These are phyloP conservation scores for Phaffomyces thermotolerans DNA, from an alignment of 805 yeast genomes.

Conservation along the genomic window DNA sequence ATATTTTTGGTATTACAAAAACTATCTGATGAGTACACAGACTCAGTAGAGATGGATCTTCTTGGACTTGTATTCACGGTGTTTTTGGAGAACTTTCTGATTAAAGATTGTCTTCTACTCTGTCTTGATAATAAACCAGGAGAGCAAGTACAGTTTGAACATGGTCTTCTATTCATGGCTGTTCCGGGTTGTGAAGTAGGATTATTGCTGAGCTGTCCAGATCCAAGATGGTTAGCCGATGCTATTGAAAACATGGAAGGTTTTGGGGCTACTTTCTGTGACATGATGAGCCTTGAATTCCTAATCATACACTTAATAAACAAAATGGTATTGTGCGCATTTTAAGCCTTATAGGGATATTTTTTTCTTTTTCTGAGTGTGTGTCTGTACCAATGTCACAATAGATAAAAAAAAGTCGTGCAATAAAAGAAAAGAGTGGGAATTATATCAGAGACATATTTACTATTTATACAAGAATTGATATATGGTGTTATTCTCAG, in stretches of 20 bases:
- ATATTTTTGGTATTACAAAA: slow-evolving; percentile 36
- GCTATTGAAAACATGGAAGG: slow-evolving; percentile 38
- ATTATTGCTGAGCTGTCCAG: background rate
- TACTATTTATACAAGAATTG: too few relatives aligned
- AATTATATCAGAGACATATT: too few relatives aligned
- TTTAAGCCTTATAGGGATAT: background rate
- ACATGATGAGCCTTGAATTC: slow-evolving; percentile 10
- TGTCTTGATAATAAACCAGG: slow-evolving; percentile 72
- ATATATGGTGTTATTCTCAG: too few relatives aligned
- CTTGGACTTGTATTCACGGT: slow-evolving; percentile 13
- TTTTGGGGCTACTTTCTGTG: slow-evolving; percentile 28
- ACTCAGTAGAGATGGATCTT: slow-evolving; percentile 25
- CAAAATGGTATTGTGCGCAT: background rate
- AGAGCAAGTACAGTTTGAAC: slow-evolving; percentile 76
- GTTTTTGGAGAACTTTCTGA: slow-evolving; percentile 31
- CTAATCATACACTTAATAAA: background rate
- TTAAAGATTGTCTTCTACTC: slow-evolving; percentile 51
- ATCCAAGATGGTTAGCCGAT: slow-evolving; percentile 18
- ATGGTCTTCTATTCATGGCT: slow-evolving; percentile 34
- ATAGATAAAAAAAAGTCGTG: too few relatives aligned
- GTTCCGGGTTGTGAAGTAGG: slow-evolving; percentile 6
- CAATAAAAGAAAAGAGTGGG: too few relatives aligned
- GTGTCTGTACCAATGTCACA: background rate
- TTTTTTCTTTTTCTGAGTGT: background rate
- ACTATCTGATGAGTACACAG: slow-evolving; percentile 32